These are phyloP conservation scores for Colletotrichum coccodes DNA, from an alignment of 2,329 filamentous ascomycete species.

Conservation along the genomic window DNA sequence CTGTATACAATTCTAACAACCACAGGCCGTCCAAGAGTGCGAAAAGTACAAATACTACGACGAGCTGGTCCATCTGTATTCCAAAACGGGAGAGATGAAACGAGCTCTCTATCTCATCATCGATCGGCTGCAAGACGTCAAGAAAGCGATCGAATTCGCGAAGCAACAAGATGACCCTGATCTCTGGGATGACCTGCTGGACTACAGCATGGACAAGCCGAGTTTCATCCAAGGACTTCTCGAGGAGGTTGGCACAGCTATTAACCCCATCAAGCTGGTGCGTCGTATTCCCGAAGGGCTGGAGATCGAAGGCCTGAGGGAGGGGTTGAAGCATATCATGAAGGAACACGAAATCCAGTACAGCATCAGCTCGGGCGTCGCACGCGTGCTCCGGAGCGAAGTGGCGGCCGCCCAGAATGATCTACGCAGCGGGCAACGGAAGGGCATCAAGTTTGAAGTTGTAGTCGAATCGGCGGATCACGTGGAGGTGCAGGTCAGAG, in stretches of 20 bases:
- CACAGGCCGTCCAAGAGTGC: conserved; percentile 77
- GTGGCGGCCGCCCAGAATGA: conserved; percentile 86
- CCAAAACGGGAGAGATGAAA: conserved; percentile 94
- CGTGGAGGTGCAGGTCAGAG: conserved; percentile 54
- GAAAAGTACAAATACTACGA: conserved; percentile 84
- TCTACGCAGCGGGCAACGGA: conserved; percentile 81
- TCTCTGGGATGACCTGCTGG: conserved; percentile 92
- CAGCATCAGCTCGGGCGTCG: conserved; percentile 90
- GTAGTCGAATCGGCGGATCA: conserved; percentile 55
- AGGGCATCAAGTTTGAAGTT: conserved; percentile 90
- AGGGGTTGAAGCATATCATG: conserved; percentile 90
- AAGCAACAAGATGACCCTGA: conserved; percentile 93
- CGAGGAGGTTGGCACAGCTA: conserved; percentile 92
- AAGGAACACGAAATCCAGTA: conserved; percentile 96
- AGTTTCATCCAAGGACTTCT: conserved; percentile 91
- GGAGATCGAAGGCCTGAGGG: conserved; percentile 89
- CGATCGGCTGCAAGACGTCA: conserved; percentile 89
- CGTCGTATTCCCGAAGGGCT: conserved; percentile 91
- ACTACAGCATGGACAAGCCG: conserved; percentile 98
- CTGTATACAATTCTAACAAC: conserved; percentile 1
- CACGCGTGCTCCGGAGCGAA: conserved; percentile 86
- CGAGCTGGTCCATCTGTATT: conserved; percentile 95
- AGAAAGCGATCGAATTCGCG: conserved; percentile 92
- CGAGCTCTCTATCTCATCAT: conserved; percentile 93
- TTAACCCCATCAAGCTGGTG: conserved; percentile 91